A percentile compares a stretch with the other conserved stretches of the same genome.
These are phyloP conservation scores for Oryza glumipatula DNA, from an alignment of 176 grass and related monocot species.

Conservation along the genomic window DNA sequence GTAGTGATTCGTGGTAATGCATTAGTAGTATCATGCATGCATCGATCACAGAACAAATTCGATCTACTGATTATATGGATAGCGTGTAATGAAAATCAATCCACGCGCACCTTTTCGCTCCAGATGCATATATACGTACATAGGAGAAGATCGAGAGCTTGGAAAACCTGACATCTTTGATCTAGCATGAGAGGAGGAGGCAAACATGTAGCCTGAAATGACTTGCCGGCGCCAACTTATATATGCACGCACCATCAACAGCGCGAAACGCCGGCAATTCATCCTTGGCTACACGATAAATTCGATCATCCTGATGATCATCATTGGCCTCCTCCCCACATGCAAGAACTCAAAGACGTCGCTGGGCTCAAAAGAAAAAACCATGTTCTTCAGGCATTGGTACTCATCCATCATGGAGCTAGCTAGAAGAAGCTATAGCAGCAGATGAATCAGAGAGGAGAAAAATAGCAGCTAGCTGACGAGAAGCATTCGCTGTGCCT, in stretches of 20 bases:
- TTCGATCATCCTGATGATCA: background rate
- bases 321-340: slow-evolving; percentile 55
- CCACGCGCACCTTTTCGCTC: no score
- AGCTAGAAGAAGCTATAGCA: background rate
- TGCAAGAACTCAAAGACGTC: slow-evolving; percentile 69
- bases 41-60: no score
- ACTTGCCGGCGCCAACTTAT: slow-evolving; percentile 38
- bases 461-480: background rate
- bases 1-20: no score
- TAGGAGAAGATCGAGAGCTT: no score
- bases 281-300: slow-evolving; percentile 83
- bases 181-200: slow-evolving; percentile 71
- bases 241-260: no score
- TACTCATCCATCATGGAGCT: background rate
- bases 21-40: no score
- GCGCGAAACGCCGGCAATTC: slow-evolving; percentile 65
- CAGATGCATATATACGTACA: no score
- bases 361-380: background rate
- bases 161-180: slow-evolving; percentile 40
- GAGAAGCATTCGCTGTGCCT: background rate
- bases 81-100: no score
- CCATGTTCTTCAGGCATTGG: background rate
- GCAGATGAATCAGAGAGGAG: background rate
- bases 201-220: slow-evolving; percentile 69
- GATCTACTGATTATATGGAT: no score